Percentiles rank a stretch among this genome's conserved stretches.
phyloP scores from a whole-genome alignment of 345 rosid species.

The Raphanus raphanistrum region DNA sequence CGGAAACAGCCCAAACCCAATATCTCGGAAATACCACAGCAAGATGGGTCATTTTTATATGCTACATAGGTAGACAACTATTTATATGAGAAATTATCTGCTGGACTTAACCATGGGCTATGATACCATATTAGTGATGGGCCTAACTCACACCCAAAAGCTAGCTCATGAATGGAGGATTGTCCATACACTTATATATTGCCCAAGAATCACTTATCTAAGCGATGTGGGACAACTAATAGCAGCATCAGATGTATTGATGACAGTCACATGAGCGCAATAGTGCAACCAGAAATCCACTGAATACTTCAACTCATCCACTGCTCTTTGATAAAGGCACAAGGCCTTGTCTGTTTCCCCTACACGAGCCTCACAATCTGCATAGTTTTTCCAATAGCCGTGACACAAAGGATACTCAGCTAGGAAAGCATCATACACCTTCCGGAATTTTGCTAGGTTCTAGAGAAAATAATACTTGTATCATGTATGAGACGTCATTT shows the following conservation, averaged over 20 bases:
- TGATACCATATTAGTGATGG: too few species aligned
- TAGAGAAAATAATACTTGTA: not conserved
- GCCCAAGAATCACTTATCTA: too few species aligned
- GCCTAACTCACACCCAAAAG: too few species aligned
- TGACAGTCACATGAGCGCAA: constrained; percentile 57
- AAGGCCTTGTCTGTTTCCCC: constrained; percentile 87
- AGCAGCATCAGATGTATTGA: constrained; percentile 53
- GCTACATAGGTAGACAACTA: too few species aligned
- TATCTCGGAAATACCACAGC: too few species aligned
- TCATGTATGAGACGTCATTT: constrained; percentile 1
- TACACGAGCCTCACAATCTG: constrained; percentile 82
- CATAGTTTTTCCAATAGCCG: constrained; percentile 99
- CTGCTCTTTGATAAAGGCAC: constrained; percentile 92
- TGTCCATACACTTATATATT: too few species aligned
- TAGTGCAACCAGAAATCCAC: constrained; percentile 92
- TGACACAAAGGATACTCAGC: constrained; percentile 91
- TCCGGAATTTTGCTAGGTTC: constrained; percentile 56
- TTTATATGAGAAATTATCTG: too few species aligned
- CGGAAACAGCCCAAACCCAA: too few species aligned
- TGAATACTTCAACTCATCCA: constrained; percentile 85
- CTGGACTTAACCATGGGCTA: too few species aligned
- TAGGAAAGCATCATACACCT: constrained; percentile 83
- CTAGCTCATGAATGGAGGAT: too few species aligned
- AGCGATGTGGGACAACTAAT: too few species aligned
- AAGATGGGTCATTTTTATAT: too few species aligned